A percentile compares a stretch with the other conserved stretches of the same genome.
These are phyloP conservation scores for Nissolia schottii DNA, from an alignment of 306 rosid genomes.

Conservation along the genomic window DNA sequence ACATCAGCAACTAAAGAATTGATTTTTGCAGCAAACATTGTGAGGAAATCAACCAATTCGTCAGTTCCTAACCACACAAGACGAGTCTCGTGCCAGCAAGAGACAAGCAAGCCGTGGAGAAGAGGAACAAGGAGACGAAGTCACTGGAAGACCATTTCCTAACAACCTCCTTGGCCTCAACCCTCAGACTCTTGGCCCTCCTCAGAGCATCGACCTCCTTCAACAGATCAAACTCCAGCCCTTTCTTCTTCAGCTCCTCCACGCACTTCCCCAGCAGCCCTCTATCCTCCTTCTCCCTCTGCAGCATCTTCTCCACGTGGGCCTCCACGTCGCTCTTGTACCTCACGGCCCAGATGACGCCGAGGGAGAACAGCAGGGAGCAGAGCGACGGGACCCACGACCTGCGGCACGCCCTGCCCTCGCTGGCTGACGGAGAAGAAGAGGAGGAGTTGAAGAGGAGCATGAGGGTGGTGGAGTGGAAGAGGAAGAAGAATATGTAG, in stretches of 20 bases:
- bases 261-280: slow-evolving; percentile 64
- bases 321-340: slow-evolving; percentile 83
- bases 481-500: slow-evolving; percentile 87
- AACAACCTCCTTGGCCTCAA: slow-evolving; percentile 41
- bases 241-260: slow-evolving; percentile 83
- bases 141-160: slow-evolving; percentile 87
- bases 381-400: slow-evolving; percentile 86
- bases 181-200: slow-evolving; percentile 81
- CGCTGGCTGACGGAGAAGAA: slow-evolving; percentile 31
- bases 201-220: slow-evolving; percentile 94
- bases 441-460: slow-evolving; percentile 54
- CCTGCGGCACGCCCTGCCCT: slow-evolving; percentile 52
- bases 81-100: slow-evolving; percentile 66
- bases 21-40: too few species aligned
- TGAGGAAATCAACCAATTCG: too few species aligned
- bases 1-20: background rate
- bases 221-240: slow-evolving; percentile 81
- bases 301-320: slow-evolving; percentile 72
- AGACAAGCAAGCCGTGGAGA: slow-evolving; percentile 62
- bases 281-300: slow-evolving; percentile 80
- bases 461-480: slow-evolving; percentile 78
- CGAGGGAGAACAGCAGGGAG: slow-evolving; percentile 70
- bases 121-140: slow-evolving; percentile 64
- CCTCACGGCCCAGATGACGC: slow-evolving; percentile 73
- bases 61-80: slow-evolving; percentile 48